Evolutionary conservation across 2,329 filamentous ascomycete genomes (phyloP).

Genomic region (Tothia fuscella): DNA sequence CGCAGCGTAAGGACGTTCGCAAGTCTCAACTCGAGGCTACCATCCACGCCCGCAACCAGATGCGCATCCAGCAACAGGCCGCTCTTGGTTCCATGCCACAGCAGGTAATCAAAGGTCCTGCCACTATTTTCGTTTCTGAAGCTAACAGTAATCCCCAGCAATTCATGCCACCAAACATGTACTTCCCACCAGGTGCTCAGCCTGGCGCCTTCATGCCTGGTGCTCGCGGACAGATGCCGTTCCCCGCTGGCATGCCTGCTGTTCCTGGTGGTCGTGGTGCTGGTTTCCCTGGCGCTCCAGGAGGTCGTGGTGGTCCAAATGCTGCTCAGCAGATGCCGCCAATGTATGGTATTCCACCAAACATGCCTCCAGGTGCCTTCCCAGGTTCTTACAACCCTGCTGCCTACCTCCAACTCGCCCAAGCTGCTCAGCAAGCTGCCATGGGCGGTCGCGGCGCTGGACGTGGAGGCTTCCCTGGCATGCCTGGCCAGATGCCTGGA

Average conservation of each 20-base stretch:
- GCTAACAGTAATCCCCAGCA: constrained; percentile 37
- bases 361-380: constrained; percentile 52
- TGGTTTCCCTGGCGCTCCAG: constrained; percentile 75
- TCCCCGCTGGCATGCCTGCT: constrained; percentile 50
- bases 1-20: constrained; percentile 98
- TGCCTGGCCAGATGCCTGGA: constrained; percentile 46
- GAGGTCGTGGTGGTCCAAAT: constrained; percentile 68
- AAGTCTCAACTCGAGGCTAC: constrained; percentile 93
- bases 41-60: constrained; percentile 97
- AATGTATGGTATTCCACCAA: constrained; percentile 65
- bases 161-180: constrained; percentile 83
- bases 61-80: constrained; percentile 94
- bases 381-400: constrained; percentile 62
- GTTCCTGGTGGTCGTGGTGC: constrained; percentile 72
- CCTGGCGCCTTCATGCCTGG: constrained; percentile 46
- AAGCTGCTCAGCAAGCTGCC: constrained; percentile 53
- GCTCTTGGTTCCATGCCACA: constrained; percentile 79
- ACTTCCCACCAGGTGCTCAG: constrained; percentile 78
- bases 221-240: constrained; percentile 50
- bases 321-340: constrained; percentile 76
- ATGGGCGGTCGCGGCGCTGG: constrained; percentile 48
- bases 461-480: constrained; percentile 46
- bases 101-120: constrained; percentile 26
- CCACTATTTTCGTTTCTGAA: not conserved
- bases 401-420: constrained; percentile 64